Percentiles rank a stretch among this genome's conserved stretches.
These are phyloP conservation scores for Zymoseptoria tritici DNA, from an alignment of 2,329 filamentous ascomycete genomes.

Conservation along the genomic window DNA sequence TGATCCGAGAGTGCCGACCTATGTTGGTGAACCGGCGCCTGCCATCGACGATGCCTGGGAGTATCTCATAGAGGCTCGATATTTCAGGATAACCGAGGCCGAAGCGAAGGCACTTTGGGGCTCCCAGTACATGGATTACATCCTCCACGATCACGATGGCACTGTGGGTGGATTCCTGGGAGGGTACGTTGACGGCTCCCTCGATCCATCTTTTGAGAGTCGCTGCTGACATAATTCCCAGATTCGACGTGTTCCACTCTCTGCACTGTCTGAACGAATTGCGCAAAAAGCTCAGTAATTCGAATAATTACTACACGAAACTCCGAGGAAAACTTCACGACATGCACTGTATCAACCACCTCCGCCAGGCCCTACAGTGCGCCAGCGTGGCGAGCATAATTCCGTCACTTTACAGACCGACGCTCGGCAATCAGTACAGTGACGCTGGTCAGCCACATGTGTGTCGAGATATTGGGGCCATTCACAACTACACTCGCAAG, in stretches of 20 bases:
- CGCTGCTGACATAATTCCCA: not conserved
- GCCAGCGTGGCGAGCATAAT: slow-evolving; percentile 2
- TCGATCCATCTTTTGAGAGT: not conserved
- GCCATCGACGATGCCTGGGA: not conserved
- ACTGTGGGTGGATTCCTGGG: not conserved
- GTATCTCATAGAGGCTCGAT: not conserved
- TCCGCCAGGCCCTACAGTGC: slow-evolving; percentile 2
- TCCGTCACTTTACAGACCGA: not conserved
- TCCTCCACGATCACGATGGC: not conserved
- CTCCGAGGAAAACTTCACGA: not conserved
- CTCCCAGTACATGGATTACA: not conserved
- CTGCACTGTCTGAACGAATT: slow-evolving; percentile 4
- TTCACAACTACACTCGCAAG: slow-evolving; percentile 1
- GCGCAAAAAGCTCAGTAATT: slow-evolving; percentile 1
- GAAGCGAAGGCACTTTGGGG: slow-evolving; percentile 3
- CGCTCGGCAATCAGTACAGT: not conserved
- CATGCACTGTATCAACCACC: slow-evolving; percentile 1
- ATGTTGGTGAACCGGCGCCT: not conserved
- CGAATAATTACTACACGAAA: not conserved
- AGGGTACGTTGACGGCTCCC: not conserved
- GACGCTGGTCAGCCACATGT: slow-evolving; percentile 5
- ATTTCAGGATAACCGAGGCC: not conserved
- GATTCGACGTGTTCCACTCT: slow-evolving; percentile 2
- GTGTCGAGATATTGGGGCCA: not conserved
- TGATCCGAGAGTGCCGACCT: not conserved